A percentile compares a stretch with the other conserved stretches of the same genome.
These are phyloP conservation scores for Tulasnella sp. DNA, from an alignment of 768 basidiomycete species.

Conservation along the genomic window DNA sequence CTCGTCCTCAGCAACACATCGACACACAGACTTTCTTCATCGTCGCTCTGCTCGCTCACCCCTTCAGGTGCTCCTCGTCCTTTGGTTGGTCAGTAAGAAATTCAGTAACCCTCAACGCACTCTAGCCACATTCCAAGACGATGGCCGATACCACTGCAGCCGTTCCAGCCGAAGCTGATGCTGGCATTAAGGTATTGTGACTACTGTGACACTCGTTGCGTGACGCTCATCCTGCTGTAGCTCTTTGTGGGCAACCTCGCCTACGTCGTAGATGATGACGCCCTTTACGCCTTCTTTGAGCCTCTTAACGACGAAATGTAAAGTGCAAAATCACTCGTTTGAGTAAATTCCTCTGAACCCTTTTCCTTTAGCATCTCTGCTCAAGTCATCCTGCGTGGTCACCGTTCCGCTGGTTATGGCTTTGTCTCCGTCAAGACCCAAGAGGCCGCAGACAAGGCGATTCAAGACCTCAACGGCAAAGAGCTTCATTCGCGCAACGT, in stretches of 20 bases:
- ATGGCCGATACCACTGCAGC: neutral
- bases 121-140: slow-evolving; percentile 5
- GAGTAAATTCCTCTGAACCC: slow-evolving; percentile 21
- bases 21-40: neutral
- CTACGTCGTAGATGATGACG: slow-evolving; percentile 86
- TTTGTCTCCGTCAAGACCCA: slow-evolving; percentile 73
- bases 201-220: slow-evolving; percentile 21
- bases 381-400: slow-evolving; percentile 75
- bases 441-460: slow-evolving; percentile 78
- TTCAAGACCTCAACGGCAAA: slow-evolving; percentile 71
- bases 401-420: slow-evolving; percentile 81
- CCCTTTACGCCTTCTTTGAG: slow-evolving; percentile 88
- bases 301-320: slow-evolving; percentile 82
- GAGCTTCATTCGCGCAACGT: slow-evolving; percentile 82
- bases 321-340: slow-evolving; percentile 29
- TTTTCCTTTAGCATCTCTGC: slow-evolving; percentile 50
- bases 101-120: slow-evolving; percentile 20
- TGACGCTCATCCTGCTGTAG: slow-evolving; percentile 29
- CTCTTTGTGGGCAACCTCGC: slow-evolving; percentile 94
- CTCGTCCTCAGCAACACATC: too few relatives aligned
- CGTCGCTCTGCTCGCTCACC: neutral
- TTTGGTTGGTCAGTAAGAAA: too few relatives aligned
- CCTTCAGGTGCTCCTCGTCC: slow-evolving; percentile 2
- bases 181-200: slow-evolving; percentile 14
- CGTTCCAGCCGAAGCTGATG: neutral